A percentile compares a stretch with the other conserved stretches of the same genome.
Conservation (phyloP, 2,329 filamentous ascomycete genomes). For the Atkinsonella texensis region DNA sequence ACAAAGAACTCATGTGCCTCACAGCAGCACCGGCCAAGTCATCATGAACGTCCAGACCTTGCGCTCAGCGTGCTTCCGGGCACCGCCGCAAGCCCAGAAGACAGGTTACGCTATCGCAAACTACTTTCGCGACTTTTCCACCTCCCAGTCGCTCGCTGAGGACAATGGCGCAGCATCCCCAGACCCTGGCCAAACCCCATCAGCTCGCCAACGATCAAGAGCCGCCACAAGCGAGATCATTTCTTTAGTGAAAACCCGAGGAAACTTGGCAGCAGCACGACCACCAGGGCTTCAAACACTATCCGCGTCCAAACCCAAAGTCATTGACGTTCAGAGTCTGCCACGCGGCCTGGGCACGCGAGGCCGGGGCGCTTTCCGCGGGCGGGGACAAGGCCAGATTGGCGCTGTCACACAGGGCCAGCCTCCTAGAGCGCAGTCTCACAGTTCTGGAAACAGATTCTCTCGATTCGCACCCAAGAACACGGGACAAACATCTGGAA, state of each 20-base stretch:
- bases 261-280: neutral
- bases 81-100: conserved; percentile 22
- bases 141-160: conserved; percentile 22
- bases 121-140: conserved; percentile 21
- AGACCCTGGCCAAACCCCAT: conserved; percentile 10
- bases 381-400: conserved; percentile 8
- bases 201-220: conserved; percentile 19
- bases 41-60: conserved; percentile 27
- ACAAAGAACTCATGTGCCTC: neutral
- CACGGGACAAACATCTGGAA: conserved; percentile 4
- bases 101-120: conserved; percentile 18
- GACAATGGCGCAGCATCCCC: conserved; percentile 14
- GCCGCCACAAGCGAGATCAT: conserved; percentile 24
- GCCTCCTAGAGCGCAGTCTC: conserved; percentile 2
- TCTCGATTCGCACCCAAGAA: conserved; percentile 4
- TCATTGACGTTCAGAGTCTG: conserved; percentile 28
- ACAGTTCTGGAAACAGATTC: conserved; percentile 10
- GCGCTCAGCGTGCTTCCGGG: conserved; percentile 24
- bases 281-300: neutral
- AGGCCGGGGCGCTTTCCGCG: conserved; percentile 15
- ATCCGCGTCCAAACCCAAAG: conserved; percentile 15
- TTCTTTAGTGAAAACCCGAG: conserved; percentile 15
- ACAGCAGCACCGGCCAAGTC: conserved; percentile 7
- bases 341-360: conserved; percentile 18
- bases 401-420: conserved; percentile 1